Evolutionary conservation across 2,329 filamentous ascomycete species (phyloP).

Genomic region (Thielaviopsis punctulata): DNA sequence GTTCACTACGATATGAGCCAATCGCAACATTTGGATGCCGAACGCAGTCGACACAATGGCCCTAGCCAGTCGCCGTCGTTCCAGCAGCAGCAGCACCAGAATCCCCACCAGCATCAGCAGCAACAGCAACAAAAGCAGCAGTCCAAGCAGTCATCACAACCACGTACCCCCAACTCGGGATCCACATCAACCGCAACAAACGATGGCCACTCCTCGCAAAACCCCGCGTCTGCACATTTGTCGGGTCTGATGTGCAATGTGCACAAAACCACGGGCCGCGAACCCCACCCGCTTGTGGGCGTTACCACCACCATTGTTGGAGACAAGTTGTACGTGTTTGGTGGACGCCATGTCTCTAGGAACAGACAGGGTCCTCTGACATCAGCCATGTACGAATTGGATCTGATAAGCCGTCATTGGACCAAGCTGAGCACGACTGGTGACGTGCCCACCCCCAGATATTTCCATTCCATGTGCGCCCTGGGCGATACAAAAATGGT

Average conservation of each 20-base stretch:
- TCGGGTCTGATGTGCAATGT: constrained; percentile 55
- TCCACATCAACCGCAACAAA: constrained; percentile 4
- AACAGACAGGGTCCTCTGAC: constrained; percentile 67
- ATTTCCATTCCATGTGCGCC: constrained; percentile 92
- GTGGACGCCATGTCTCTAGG: constrained; percentile 71
- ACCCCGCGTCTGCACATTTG: constrained; percentile 37
- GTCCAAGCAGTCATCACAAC: constrained; percentile 36
- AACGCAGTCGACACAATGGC: constrained; percentile 37
- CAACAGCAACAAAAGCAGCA: constrained; percentile 28
- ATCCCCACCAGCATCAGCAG: neutral
- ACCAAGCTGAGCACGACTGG: constrained; percentile 71
- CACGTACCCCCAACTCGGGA: constrained; percentile 36
- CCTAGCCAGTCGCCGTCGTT: constrained; percentile 37
- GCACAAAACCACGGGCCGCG: constrained; percentile 74
- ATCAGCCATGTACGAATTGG: constrained; percentile 81
- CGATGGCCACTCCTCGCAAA: constrained; percentile 21
- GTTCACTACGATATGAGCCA: constrained; percentile 15
- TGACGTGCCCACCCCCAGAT: constrained; percentile 76
- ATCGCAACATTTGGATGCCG: constrained; percentile 32
- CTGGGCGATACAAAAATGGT: constrained; percentile 91
- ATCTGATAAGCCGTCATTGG: constrained; percentile 85
- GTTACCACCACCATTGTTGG: constrained; percentile 90
- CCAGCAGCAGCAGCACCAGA: constrained; percentile 18
- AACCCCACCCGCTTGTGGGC: constrained; percentile 81
- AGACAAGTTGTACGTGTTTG: constrained; percentile 94